Conservation (phyloP, 2,329 filamentous ascomycete species). For the Penicillium sp. region DNA sequence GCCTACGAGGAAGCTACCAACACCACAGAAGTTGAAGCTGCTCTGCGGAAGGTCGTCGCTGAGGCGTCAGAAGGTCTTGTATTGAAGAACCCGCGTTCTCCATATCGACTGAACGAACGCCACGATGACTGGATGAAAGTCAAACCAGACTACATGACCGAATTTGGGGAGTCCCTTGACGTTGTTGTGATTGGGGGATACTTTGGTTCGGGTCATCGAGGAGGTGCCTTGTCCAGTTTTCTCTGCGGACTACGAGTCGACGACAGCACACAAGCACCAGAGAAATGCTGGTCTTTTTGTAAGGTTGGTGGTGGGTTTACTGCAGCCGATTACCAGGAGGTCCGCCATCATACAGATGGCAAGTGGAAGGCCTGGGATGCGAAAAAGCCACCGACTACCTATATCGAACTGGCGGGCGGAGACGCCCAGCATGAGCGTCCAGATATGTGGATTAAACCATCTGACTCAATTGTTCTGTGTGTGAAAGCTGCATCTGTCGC, state of each 20-base stretch:
- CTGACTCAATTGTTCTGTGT: slow-evolving; percentile 80
- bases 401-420: slow-evolving; percentile 77
- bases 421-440: slow-evolving; percentile 73
- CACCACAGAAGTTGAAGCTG: slow-evolving; percentile 71
- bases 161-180: slow-evolving; percentile 91
- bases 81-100: slow-evolving; percentile 85
- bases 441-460: slow-evolving; percentile 89
- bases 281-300: slow-evolving; percentile 90
- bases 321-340: slow-evolving; percentile 77
- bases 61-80: slow-evolving; percentile 88
- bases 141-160: slow-evolving; percentile 97
- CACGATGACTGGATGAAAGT: slow-evolving; percentile 98
- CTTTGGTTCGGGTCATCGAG: slow-evolving; percentile 81
- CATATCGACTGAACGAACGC: slow-evolving; percentile 82
- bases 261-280: slow-evolving; percentile 55
- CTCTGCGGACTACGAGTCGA: slow-evolving; percentile 82
- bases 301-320: slow-evolving; percentile 95
- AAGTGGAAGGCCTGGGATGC: slow-evolving; percentile 88
- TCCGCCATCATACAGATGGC: slow-evolving; percentile 79
- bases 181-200: slow-evolving; percentile 88
- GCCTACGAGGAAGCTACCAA: slow-evolving; percentile 64
- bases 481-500: slow-evolving; percentile 83
- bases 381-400: slow-evolving; percentile 70
- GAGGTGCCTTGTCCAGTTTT: slow-evolving; percentile 79
- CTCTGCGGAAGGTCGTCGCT: slow-evolving; percentile 77